Evolutionary conservation across 495 filamentous ascomycete genomes (phyloP), one percentile per base, ranked within the genome.

Genomic region (Tuber umbilicatum): DNA sequence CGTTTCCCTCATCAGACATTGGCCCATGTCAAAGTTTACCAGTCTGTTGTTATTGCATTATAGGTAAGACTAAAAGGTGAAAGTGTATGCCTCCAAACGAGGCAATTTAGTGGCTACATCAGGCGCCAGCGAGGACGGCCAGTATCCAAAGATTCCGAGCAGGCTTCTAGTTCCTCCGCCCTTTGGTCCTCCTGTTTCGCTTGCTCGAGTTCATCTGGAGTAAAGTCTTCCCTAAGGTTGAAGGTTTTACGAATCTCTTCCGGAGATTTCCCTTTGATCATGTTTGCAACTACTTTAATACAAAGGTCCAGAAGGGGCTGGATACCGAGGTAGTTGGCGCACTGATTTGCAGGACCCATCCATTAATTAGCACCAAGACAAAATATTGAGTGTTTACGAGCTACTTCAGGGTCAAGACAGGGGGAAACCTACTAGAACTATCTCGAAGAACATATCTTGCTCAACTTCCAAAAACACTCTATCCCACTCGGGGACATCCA

Each of bases 401-500:
- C 19, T 17, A 70, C 19, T 27, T 16, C 31, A 31, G 9, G 5
- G 16, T 2, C 23, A 2, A 39, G 45, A 37, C 27, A 27, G 69
- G 42, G 2, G n/a, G n/a, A 47, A 40, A 12, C 92, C 70, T 89
- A 97, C 94, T 40, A 99, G 86, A 76, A 99, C 98, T 82, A 99
- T 98, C 86, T 99, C 95, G 76, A 99, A 99, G 0, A 99, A 89
- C 95, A 99, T 97, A 85, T 99, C 95, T 83, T 99, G 95, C 82
- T 99, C 95, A 12, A 99, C 95, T 85, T 98, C 94, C 95, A 98
- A 98, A 84, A 97, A 99, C 84, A 98, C 98, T 84, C 97, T 94
- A 80, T 99, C 95, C 95, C 95, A 99, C 85, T 99, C 95, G 55
- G 97, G 94, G 80, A 99, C 98, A 71, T 98, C 95, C 35, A 94